Conservation (phyloP, 2,329 filamentous ascomycete genomes). For the Lecanosticta acicola region DNA sequence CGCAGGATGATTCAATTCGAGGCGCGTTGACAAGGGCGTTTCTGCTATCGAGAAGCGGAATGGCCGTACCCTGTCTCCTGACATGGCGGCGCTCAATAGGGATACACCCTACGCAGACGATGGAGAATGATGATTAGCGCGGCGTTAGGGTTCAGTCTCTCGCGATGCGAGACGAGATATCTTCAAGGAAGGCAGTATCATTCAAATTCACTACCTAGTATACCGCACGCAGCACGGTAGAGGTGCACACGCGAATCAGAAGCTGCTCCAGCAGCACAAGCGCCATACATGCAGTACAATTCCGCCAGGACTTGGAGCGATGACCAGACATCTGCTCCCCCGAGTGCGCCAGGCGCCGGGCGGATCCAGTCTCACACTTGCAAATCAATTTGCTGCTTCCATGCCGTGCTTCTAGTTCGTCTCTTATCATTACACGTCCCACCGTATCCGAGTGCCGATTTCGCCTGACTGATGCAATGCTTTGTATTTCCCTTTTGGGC, state of each 20-base stretch:
- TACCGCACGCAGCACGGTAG: neutral
- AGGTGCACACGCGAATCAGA: neutral
- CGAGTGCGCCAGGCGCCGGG: constrained; percentile 1
- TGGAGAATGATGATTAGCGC: neutral
- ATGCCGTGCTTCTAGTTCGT: constrained; percentile 5
- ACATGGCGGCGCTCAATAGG: no score
- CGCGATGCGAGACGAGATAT: no score
- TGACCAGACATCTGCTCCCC: neutral
- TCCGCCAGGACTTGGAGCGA: neutral
- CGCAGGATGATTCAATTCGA: constrained; percentile 96
- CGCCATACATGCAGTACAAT: neutral
- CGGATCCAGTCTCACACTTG: neutral
- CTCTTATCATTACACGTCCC: constrained; percentile 10
- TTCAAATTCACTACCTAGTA: neutral
- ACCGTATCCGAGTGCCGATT: neutral
- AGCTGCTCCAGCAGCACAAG: neutral
- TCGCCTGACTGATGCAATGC: neutral
- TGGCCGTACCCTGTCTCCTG: neutral
- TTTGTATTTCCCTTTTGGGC: constrained; percentile 4
- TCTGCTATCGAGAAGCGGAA: neutral
- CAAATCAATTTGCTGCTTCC: neutral
- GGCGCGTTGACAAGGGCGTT: constrained; percentile 58
- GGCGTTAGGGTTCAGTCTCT: neutral
- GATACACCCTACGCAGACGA: neutral
- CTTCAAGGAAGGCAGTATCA: neutral